Evolutionary conservation across 2,329 filamentous ascomycete genomes (phyloP).

Genomic region (Claviceps arundinis): DNA sequence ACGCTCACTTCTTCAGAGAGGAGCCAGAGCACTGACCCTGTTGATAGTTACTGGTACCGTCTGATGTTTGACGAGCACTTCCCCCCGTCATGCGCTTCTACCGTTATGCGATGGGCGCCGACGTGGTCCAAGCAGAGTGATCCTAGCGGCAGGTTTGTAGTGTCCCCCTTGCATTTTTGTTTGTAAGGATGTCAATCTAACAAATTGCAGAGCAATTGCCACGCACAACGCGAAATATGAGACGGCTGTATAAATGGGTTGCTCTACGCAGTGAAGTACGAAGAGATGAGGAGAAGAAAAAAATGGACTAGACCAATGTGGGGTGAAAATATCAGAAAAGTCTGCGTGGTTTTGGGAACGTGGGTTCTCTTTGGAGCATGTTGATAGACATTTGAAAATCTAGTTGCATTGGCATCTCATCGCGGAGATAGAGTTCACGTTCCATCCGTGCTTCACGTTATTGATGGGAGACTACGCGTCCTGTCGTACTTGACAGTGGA

Average conservation of each 20-base stretch:
- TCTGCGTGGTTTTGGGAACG: neutral
- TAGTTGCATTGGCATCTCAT: too few species aligned
- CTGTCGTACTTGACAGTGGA: too few species aligned
- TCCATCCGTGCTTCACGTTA: neutral
- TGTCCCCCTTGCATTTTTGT: neutral
- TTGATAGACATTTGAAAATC: neutral
- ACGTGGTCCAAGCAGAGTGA: constrained; percentile 96
- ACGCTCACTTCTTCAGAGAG: too few species aligned
- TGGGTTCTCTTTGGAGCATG: neutral
- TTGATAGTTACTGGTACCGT: constrained; percentile 78
- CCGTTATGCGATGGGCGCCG: constrained; percentile 91
- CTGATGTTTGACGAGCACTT: constrained; percentile 99
- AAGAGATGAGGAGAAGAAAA: neutral
- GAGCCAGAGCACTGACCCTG: neutral
- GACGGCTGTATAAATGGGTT: constrained; percentile 22
- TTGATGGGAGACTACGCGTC: too few species aligned
- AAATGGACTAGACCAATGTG: neutral
- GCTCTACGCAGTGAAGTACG: neutral
- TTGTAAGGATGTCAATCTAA: constrained; percentile 4
- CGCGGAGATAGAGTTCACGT: neutral
- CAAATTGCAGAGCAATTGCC: constrained; percentile 50
- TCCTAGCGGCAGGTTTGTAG: constrained; percentile 67
- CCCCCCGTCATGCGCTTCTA: constrained; percentile 78
- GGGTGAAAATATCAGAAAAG: neutral
- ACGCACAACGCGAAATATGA: constrained; percentile 67